Conservation (phyloP, 2,329 filamentous ascomycete genomes). For the Tolypocladium album region DNA sequence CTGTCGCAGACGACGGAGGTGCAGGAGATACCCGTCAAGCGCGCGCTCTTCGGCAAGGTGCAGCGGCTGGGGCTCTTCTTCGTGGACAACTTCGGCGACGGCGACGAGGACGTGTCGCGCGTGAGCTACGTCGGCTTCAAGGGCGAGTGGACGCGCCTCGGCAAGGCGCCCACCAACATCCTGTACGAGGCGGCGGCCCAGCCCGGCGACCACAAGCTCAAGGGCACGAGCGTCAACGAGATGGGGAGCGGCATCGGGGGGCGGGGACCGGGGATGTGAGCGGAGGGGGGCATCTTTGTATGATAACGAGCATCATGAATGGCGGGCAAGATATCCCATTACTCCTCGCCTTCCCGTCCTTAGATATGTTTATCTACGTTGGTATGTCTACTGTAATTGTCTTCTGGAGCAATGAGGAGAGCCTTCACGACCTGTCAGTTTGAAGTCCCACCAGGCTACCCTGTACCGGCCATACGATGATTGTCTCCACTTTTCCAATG, state of each 20-base stretch:
- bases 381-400: no score
- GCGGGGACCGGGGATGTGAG: slow-evolving; percentile 18
- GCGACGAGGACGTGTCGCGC: slow-evolving; percentile 68
- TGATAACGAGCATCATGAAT: background rate
- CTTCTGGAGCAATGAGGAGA: background rate
- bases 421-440: background rate
- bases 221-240: slow-evolving; percentile 42
- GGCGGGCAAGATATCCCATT: background rate
- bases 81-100: slow-evolving; percentile 77
- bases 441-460: slow-evolving; percentile 1
- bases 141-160: slow-evolving; percentile 85
- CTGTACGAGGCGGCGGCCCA: slow-evolving; percentile 92
- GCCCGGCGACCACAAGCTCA: slow-evolving; percentile 70
- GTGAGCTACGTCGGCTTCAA: slow-evolving; percentile 84
- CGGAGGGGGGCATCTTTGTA: background rate
- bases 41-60: slow-evolving; percentile 83
- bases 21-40: slow-evolving; percentile 78
- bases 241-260: slow-evolving; percentile 45
- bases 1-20: slow-evolving; percentile 70
- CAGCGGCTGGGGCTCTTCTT: slow-evolving; percentile 78
- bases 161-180: slow-evolving; percentile 61
- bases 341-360: no score
- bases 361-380: background rate
- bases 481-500: background rate
- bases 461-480: background rate